Base-by-base conservation (phyloP, 768 basidiomycete genomes). In the Naganishia kalamii region DNA sequence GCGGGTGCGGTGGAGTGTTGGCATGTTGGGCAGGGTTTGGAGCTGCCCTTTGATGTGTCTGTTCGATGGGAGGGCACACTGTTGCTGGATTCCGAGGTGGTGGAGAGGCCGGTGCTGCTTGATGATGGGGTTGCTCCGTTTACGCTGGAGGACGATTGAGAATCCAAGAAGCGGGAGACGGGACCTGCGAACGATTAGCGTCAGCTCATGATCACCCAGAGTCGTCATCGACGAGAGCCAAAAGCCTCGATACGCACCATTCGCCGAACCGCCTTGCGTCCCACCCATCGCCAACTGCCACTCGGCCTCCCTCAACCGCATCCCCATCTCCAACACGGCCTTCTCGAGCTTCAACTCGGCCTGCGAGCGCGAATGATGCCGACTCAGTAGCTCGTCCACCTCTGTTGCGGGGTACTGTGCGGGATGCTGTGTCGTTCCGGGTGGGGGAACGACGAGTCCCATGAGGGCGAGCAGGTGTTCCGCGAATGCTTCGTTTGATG, bases 401-500 rank as follows among this genome's bases (percentile, higher is more conserved):
- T 21, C 4, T 15, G 54, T 23, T 35, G 35, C 54, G 35, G 35
- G 35, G 23, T 33, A 40, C 21, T 37, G 54, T 11, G 35, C 13
- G 23, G 35, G 2, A 23, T 57, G 35, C 1, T 40, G 54, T 6
- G 23, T 19, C 7, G 27, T 19, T 15, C 4, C 33, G 27, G 35
- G 54, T 29, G 51, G 32, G 11, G 48, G 48, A 1, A 57, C 23
- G 2, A 40, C 54, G 13, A 40, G 27, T 27, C 33, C 37, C 12
- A 57, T 33, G 2, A 57, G 54, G 11, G 33, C 27, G 29, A 57
- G 30, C 12, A 57, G 54, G n/a, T 57, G 35, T 57, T 57, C 54
- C 12, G 54, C 54, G 23, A 57, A 57, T 23, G 54, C 54, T 23
- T 57, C 54, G 35, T 57, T 57, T 11, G 54, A 57, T n/a, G n/a